Conservation (phyloP, 2,329 filamentous ascomycete genomes). For the Domatiomyces catenatus region DNA sequence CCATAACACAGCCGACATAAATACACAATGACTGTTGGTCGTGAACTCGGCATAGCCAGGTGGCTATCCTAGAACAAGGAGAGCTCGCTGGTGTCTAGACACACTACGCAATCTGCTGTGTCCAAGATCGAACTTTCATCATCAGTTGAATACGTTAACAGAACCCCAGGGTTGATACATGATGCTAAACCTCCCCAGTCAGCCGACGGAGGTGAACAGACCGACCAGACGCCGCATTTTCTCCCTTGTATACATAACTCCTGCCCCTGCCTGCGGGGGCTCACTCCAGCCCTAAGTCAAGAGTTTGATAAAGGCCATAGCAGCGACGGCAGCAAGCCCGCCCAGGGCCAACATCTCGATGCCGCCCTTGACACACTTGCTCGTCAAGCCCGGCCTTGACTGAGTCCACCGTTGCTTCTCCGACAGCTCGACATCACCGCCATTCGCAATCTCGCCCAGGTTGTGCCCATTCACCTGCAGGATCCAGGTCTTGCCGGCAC, state of each 20-base stretch:
- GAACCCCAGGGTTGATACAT: no score
- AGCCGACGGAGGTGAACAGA: no score
- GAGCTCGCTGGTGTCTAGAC: no score
- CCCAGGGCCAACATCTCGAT: constrained; percentile 51
- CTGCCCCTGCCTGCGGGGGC: no score
- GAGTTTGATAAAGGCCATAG: constrained; percentile 36
- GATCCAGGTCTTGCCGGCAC: constrained; percentile 35
- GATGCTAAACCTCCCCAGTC: no score
- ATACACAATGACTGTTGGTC: no score
- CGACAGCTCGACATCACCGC: constrained; percentile 24
- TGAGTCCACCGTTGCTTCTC: constrained; percentile 36
- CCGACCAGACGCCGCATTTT: no score
- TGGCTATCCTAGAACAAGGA: no score
- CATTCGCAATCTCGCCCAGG: background rate
- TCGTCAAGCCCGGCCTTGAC: constrained; percentile 22
- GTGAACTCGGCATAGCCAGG: no score
- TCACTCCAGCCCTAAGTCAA: background rate
- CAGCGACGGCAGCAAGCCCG: constrained; percentile 49
- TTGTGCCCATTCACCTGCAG: background rate
- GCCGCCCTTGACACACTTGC: constrained; percentile 29
- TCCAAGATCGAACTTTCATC: background rate
- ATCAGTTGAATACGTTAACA: constrained; percentile 31
- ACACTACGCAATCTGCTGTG: no score
- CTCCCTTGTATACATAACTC: no score
- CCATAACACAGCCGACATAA: no score